Evolutionary conservation across 176 grass and related monocot genomes (phyloP).

Genomic region (Sorghum bicolor): DNA sequence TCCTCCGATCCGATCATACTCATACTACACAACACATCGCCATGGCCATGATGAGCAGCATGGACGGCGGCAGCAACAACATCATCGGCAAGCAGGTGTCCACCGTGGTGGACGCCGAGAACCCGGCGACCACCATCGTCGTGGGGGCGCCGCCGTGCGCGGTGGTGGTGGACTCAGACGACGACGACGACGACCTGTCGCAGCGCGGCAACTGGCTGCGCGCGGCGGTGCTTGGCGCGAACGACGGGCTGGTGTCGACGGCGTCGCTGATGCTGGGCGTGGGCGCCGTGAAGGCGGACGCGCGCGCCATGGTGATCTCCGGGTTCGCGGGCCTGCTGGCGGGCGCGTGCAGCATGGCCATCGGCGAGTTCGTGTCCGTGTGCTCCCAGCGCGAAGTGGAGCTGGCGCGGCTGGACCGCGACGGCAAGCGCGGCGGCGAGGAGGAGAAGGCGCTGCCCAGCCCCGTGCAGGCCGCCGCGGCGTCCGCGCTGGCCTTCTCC

Average conservation of each 20-base stretch:
- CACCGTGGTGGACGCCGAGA: constrained; percentile 27
- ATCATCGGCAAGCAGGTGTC: constrained; percentile 16
- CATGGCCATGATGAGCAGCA: constrained; percentile 18
- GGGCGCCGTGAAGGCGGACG: constrained; percentile 56
- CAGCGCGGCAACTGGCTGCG: constrained; percentile 64
- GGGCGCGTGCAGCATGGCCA: constrained; percentile 75
- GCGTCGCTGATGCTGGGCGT: constrained; percentile 78
- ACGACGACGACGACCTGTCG: background rate
- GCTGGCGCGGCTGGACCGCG: constrained; percentile 46
- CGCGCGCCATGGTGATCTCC: constrained; percentile 54
- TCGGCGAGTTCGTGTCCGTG: constrained; percentile 82
- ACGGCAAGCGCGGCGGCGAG: constrained; percentile 25
- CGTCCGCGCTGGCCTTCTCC: constrained; percentile 60
- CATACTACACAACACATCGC: background rate
- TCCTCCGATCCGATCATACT: background rate
- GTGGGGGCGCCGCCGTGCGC: background rate
- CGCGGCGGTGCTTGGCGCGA: constrained; percentile 67
- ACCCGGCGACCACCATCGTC: background rate
- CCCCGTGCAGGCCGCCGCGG: constrained; percentile 48
- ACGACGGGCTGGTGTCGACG: constrained; percentile 75
- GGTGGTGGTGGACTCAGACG: background rate
- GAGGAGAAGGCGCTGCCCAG: constrained; percentile 34
- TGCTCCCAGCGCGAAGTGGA: constrained; percentile 73
- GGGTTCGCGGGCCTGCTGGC: constrained; percentile 72
- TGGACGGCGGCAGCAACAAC: background rate